Evolutionary conservation across 1,139 yeast species (phyloP), one percentile per base, ranked within the genome.

Genomic region (Maudiozyma humilis): DNA sequence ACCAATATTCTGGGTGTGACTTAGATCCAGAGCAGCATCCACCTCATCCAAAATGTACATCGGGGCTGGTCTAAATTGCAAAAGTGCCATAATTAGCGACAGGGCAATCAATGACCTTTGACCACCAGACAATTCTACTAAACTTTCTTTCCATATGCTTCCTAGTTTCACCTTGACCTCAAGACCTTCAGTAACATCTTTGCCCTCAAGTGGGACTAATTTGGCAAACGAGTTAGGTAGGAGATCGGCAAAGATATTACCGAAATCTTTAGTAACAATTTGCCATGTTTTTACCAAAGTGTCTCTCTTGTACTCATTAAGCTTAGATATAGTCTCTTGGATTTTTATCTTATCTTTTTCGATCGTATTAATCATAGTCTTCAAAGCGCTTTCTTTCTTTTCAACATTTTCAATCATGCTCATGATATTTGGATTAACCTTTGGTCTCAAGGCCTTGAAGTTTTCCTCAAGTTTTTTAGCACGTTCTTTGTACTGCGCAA

Each of bases 1-100:
- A 4, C 99, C 99, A 57, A 93, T 91, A 58, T 91, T 91, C 64
- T 93, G 97, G 1, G 99, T 93, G 63, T 93, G 99, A 44, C 95
- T 86, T 51, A 89, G 74, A 70, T 93, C 99, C 51, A 93, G 73
- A 1, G 99, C 99, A 1, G 99, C 98, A 66, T 91, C 98, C 32
- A 91, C 96, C 66, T 91, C 98, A 66, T 91, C 98, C 47, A 91
- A 70, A 55, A 91, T 89, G 62, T 91, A 91, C 95, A 91, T 86
- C 10, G 98, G 98, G 0, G 98, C 97, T 1, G 98, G 98, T 62
- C 88, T 87, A 70, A 86, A 89, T 63, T 89, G 95, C 45, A 91
- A 70, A 48, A 91, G 69, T 0, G 97, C 96, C 77, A 89, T 75
- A 53, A 89, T 89, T 55, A 91, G 70, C 2, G 97, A 85, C 42